A percentile compares a stretch with the other conserved stretches of the same genome.
These are phyloP conservation scores for Teunomyces panamensis DNA, from an alignment of 805 yeast genomes.

Conservation along the genomic window DNA sequence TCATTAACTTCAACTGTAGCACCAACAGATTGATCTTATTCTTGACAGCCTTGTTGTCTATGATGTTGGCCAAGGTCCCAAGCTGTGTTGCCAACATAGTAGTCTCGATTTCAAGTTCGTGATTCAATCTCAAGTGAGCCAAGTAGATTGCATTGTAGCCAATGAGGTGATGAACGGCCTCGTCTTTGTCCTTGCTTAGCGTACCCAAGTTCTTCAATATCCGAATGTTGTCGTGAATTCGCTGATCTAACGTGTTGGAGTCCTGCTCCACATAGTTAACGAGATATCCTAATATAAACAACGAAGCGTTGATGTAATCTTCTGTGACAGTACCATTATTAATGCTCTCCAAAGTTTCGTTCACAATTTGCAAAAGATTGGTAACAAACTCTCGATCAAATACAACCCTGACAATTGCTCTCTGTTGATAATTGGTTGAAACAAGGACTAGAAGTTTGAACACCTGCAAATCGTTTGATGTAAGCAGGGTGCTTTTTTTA, in stretches of 20 bases:
- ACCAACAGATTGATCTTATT: slow-evolving; percentile 1
- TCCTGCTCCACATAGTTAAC: slow-evolving; percentile 11
- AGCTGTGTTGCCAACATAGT: not conserved
- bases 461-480: slow-evolving; percentile 2
- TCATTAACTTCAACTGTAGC: slow-evolving; percentile 1
- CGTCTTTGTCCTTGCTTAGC: slow-evolving; percentile 8
- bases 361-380: not conserved
- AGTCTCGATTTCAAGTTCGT: slow-evolving; percentile 3
- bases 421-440: slow-evolving; percentile 8
- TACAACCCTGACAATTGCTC: not conserved
- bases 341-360: slow-evolving; percentile 3
- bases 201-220: not conserved
- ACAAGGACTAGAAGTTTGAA: slow-evolving; percentile 11
- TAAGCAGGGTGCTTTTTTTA: not conserved
- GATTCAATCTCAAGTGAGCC: slow-evolving; percentile 7
- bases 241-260: not conserved
- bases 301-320: slow-evolving; percentile 2
- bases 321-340: not conserved
- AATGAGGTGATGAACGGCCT: slow-evolving; percentile 10
- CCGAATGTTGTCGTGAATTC: not conserved
- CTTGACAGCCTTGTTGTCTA: not conserved
- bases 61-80: not conserved
- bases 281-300: slow-evolving; percentile 14
- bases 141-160: slow-evolving; percentile 17
- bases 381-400: not conserved